Base-by-base conservation (phyloP, 2,329 filamentous ascomycete genomes). In the Leptographium flavum region DNA sequence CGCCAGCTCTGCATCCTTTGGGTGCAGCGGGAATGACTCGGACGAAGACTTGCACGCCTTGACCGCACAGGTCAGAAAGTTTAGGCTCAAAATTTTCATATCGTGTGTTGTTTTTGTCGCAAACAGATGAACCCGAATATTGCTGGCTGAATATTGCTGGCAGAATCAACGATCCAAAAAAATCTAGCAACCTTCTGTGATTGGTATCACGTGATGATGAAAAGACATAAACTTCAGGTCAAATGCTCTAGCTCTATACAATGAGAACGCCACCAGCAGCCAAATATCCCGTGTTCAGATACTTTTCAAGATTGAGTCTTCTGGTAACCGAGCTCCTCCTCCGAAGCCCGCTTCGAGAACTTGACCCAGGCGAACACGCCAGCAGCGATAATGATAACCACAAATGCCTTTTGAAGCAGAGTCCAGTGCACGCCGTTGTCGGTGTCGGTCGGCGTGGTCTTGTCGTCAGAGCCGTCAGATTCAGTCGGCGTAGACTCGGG, bases 71-170 rank as follows among this genome's bases (percentile, higher is more conserved):
- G 87, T 92, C 53, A 96, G 71, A 65, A 98, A 98, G 67, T 96
- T 96, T 57, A 94, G 81, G 49, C 87, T 95, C 43, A 96, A 77
- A 51, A 96, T 71, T 65, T 96, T 96, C 92, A 98, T 98, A 19
- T 43, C 46, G 37, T 19, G 8, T 19, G 28, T n/a, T 8, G 11
- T 30, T 31, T 46, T 25, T 17, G 23, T 10, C 22, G n/a, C n/a
- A 27, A 25, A 25, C 7, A 21, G 14, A 17, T 15, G 27, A n/a
- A n/a, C n/a, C n/a, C n/a, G n/a, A n/a, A n/a, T n/a, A n/a, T n/a
- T n/a, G n/a, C n/a, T n/a, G n/a, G n/a, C n/a, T n/a, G n/a, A n/a
- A n/a, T n/a, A n/a, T n/a, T n/a, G n/a, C n/a, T n/a, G n/a, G n/a
- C n/a, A n/a, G n/a, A n/a, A n/a, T n/a, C n/a, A n/a, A n/a, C n/a